phyloP scores from a whole-genome alignment of 192 early-diverging fungal species.

The Coemansia sp. region DNA sequence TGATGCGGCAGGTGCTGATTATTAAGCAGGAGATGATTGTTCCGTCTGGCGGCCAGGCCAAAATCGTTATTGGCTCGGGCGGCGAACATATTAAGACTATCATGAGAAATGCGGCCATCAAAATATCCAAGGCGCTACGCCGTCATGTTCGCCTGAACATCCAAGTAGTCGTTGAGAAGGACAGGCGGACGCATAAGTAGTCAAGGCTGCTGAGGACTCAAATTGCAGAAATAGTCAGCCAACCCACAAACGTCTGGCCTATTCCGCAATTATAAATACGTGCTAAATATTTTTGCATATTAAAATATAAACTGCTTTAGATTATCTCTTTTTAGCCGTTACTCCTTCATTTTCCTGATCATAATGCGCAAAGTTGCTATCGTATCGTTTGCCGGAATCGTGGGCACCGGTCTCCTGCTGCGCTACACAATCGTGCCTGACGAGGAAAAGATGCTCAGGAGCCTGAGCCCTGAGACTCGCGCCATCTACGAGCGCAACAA shows the following conservation, averaged over 20 bases:
- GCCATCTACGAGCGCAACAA: constrained; percentile 46
- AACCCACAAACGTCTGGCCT: too few relatives aligned
- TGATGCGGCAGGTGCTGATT: constrained; percentile 8
- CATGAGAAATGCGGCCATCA: constrained; percentile 13
- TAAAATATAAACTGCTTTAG: too few relatives aligned
- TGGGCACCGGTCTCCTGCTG: constrained; percentile 37
- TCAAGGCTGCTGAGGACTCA: too few relatives aligned
- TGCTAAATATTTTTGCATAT: too few relatives aligned
- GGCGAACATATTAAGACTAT: constrained; percentile 31
- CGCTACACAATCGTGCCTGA: constrained; percentile 50
- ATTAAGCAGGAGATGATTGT: constrained; percentile 47
- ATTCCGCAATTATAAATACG: too few relatives aligned
- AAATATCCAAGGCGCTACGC: constrained; percentile 33
- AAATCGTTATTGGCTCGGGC: constrained; percentile 35
- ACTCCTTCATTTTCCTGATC: background rate
- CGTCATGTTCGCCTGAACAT: constrained; percentile 37
- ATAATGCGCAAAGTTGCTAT: constrained; percentile 18
- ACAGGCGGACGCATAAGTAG: background rate
- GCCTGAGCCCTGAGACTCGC: constrained; percentile 43
- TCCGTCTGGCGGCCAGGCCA: constrained; percentile 28
- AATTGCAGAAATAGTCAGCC: too few relatives aligned
- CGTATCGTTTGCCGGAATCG: constrained; percentile 26
- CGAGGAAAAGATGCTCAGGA: constrained; percentile 36
- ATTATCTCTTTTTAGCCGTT: too few relatives aligned
- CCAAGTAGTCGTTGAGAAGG: constrained; percentile 40